Percentiles rank a stretch among this genome's conserved stretches.
Conservation (phyloP, 164 flowering plant species). For the Stephania japonica region DNA sequence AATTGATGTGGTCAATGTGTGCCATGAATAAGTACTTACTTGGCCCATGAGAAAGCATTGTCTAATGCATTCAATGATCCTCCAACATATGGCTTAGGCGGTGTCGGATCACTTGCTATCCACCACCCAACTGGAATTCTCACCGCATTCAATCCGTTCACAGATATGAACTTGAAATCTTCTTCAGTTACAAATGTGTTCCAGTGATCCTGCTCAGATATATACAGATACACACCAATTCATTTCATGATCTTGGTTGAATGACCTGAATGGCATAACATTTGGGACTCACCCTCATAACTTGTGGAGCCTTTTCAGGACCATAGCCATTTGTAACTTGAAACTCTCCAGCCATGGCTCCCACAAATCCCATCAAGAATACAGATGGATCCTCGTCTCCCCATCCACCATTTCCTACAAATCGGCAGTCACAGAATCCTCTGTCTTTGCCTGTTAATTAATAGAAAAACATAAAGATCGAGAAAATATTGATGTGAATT, state of each 20-base stretch:
- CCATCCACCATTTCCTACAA: constrained; percentile 31
- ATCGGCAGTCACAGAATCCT: constrained; percentile 44
- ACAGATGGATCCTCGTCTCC: constrained; percentile 45
- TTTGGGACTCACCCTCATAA: constrained; percentile 32
- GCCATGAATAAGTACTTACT: constrained; percentile 20
- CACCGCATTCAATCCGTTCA: constrained; percentile 43
- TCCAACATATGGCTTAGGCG: constrained; percentile 49
- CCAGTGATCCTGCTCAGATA: constrained; percentile 42
- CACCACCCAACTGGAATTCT: constrained; percentile 67
- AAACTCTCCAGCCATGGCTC: constrained; percentile 35
- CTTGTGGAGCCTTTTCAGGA: constrained; percentile 33
- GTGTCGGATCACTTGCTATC: constrained; percentile 48
- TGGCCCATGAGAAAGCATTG: constrained; percentile 52
- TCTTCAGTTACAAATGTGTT: constrained; percentile 36
- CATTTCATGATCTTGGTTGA: not conserved
- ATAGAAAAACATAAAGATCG: not conserved
- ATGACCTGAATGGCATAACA: not conserved
- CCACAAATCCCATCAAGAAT: constrained; percentile 25
- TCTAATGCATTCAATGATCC: constrained; percentile 48
- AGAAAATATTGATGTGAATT: not conserved
- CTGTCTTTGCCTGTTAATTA: constrained; percentile 28
- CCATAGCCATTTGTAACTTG: constrained; percentile 64
- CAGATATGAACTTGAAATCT: constrained; percentile 43
- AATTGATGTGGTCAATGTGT: not conserved
- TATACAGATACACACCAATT: not conserved